These are phyloP conservation scores for Castanea crenata DNA, from an alignment of 306 rosid species.

Conservation along the genomic window DNA sequence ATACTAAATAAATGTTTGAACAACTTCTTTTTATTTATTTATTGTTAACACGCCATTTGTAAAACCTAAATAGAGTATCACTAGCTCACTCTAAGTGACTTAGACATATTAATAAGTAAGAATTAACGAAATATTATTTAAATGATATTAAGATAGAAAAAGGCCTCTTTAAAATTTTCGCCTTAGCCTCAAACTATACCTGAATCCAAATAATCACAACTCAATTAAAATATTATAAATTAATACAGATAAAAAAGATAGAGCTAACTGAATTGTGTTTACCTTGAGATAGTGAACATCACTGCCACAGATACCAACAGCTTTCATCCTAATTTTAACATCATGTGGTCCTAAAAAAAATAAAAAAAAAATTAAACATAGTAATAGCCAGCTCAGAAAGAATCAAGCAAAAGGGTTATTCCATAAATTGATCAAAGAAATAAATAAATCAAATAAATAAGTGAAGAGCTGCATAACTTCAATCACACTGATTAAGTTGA, in stretches of 20 bases:
- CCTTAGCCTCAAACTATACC: too few relatives aligned
- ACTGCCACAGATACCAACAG: conserved; percentile 96
- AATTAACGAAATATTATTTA: too few relatives aligned
- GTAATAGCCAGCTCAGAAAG: conserved; percentile 1
- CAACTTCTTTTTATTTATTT: too few relatives aligned
- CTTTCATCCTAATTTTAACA: conserved; percentile 74
- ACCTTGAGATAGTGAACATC: conserved; percentile 94
- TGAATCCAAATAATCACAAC: not conserved
- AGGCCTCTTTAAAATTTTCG: accelerated
- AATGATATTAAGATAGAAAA: too few relatives aligned
- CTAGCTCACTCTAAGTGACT: too few relatives aligned
- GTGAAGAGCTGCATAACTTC: too few relatives aligned
- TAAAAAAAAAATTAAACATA: not conserved
- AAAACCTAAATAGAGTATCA: too few relatives aligned
- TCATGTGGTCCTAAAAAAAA: conserved; percentile 65
- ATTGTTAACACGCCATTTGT: too few relatives aligned
- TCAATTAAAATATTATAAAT: not conserved
- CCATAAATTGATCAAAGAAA: not conserved
- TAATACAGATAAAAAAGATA: not conserved
- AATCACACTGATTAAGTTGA: not conserved
- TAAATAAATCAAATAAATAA: not conserved
- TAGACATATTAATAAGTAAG: too few relatives aligned
- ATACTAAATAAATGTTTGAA: too few relatives aligned
- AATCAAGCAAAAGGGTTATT: conserved; percentile 9
- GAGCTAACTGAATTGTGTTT: not conserved